phyloP scores from a whole-genome alignment of 768 basidiomycete species.

The Pleurotus citrinopileatus region DNA sequence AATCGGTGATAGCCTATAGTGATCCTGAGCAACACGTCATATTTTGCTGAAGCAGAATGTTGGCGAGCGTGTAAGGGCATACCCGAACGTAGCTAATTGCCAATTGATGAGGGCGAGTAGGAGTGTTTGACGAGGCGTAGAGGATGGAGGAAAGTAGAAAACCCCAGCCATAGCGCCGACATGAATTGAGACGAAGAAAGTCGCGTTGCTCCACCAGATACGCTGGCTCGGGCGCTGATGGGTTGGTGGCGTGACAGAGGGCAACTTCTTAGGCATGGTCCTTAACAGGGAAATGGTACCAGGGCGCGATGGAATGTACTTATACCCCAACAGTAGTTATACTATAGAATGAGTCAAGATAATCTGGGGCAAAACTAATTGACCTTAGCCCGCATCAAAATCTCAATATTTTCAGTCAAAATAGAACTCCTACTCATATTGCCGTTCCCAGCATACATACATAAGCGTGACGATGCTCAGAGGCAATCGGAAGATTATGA shows the following conservation, averaged over 20 bases:
- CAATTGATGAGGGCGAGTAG: slow-evolving; percentile 55
- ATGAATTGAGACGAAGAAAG: slow-evolving; percentile 59
- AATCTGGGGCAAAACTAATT: no score
- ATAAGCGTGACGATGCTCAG: no score
- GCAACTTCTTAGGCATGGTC: no score
- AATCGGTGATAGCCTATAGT: slow-evolving; percentile 77
- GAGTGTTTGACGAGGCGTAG: slow-evolving; percentile 42
- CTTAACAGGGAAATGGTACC: no score
- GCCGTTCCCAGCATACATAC: no score
- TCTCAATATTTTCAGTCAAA: no score
- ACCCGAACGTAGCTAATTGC: slow-evolving; percentile 75
- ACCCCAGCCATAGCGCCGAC: slow-evolving; percentile 54
- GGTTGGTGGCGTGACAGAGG: background rate
- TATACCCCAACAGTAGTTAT: no score
- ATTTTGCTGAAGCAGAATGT: background rate
- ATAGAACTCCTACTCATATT: no score
- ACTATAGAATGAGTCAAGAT: no score
- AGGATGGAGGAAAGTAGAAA: slow-evolving; percentile 44
- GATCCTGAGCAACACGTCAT: slow-evolving; percentile 38
- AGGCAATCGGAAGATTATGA: no score
- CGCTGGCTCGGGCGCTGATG: background rate
- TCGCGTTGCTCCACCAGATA: slow-evolving; percentile 64
- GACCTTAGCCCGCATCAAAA: no score
- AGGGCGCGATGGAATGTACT: no score
- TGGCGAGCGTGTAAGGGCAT: slow-evolving; percentile 22